Conservation (phyloP, 352 stramenopile genomes). For the Detonula confervacea region DNA sequence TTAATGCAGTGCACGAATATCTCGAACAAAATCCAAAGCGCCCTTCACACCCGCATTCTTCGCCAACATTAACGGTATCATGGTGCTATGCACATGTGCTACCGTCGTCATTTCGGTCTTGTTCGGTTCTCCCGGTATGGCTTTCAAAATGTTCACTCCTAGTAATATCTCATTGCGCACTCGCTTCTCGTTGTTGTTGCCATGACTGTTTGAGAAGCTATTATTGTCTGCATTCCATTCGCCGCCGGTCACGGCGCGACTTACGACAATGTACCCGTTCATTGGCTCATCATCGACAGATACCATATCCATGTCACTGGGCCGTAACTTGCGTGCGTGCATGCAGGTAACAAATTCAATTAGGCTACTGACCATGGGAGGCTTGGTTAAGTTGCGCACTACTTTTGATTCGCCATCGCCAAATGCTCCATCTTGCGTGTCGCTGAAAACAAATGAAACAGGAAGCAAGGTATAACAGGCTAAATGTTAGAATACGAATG, state of each 20-base stretch:
- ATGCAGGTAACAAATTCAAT: slow-evolving; percentile 77
- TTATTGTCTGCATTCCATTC: slow-evolving; percentile 38
- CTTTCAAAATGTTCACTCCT: slow-evolving; percentile 71
- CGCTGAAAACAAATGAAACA: slow-evolving; percentile 17
- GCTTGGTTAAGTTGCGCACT: slow-evolving; percentile 75
- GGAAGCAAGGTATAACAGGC: slow-evolving; percentile 7
- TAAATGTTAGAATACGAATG: neutral
- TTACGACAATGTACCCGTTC: slow-evolving; percentile 78
- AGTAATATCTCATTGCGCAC: slow-evolving; percentile 80
- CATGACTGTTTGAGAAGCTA: slow-evolving; percentile 20
- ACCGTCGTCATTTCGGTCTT: slow-evolving; percentile 73
- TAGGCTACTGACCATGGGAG: slow-evolving; percentile 67
- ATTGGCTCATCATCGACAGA: too few species aligned
- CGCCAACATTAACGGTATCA: slow-evolving; percentile 72
- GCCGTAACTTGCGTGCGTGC: slow-evolving; percentile 61
- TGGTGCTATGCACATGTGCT: slow-evolving; percentile 77
- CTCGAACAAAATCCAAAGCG: slow-evolving; percentile 80
- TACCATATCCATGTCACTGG: slow-evolving; percentile 30
- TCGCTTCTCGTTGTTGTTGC: slow-evolving; percentile 26
- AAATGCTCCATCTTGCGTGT: slow-evolving; percentile 47
- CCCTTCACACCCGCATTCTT: slow-evolving; percentile 70
- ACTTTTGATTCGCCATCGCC: slow-evolving; percentile 74
- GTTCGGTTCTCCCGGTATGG: slow-evolving; percentile 52
- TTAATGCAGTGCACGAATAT: slow-evolving; percentile 66
- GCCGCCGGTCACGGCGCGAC: slow-evolving; percentile 63